These are phyloP conservation scores for Scheffersomyces parashehatae DNA, from an alignment of 1,139 yeast species.

Conservation along the genomic window DNA sequence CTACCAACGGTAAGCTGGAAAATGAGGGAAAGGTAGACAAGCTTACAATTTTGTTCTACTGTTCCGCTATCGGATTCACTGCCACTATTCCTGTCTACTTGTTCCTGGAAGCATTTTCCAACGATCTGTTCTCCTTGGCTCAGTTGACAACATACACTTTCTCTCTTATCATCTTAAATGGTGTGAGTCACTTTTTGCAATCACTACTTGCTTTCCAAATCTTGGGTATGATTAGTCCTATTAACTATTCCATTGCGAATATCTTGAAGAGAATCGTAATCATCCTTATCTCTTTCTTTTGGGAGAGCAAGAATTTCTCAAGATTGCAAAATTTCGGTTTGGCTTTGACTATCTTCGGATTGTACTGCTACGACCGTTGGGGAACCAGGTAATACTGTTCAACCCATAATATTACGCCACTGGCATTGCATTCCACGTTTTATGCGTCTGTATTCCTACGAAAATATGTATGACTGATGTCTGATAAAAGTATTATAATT, in stretches of 20 bases:
- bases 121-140: conserved; percentile 33
- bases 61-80: conserved; percentile 77
- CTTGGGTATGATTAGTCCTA: conserved; percentile 81
- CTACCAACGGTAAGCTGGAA: conserved; percentile 16
- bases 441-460: too few relatives aligned
- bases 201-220: conserved; percentile 87
- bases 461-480: too few relatives aligned
- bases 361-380: conserved; percentile 74
- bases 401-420: too few relatives aligned
- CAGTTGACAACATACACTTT: conserved; percentile 34
- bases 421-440: too few relatives aligned
- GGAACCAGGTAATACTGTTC: conserved; percentile 33
- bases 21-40: conserved; percentile 65
- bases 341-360: conserved; percentile 61
- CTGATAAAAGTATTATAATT: too few relatives aligned
- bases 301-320: conserved; percentile 66
- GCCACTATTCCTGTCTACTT: conserved; percentile 80
- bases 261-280: conserved; percentile 85
- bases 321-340: conserved; percentile 69
- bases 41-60: conserved; percentile 77
- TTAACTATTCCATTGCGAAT: conserved; percentile 88
- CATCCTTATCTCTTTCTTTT: conserved; percentile 73
- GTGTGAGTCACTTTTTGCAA: conserved; percentile 80
- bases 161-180: conserved; percentile 55
- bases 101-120: conserved; percentile 54